Percentiles rank a stretch among this genome's conserved stretches.
Conservation (phyloP, 2,329 filamentous ascomycete species). For the Cladosporium austrohemisphaericum region DNA sequence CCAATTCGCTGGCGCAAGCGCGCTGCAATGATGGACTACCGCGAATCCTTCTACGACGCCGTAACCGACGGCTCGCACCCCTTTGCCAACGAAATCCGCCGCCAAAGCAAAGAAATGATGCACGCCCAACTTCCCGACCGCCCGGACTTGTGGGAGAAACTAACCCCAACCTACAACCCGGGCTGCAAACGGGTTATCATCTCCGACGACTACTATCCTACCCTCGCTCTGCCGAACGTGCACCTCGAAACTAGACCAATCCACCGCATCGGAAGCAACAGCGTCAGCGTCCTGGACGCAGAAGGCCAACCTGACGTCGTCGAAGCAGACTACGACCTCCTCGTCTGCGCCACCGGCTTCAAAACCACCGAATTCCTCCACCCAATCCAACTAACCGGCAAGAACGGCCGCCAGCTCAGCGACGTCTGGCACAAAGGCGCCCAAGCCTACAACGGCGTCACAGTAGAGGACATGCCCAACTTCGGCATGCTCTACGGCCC, state of each 20-base stretch:
- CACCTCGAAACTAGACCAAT: slow-evolving; percentile 51
- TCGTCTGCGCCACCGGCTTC: slow-evolving; percentile 59
- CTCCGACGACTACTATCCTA: slow-evolving; percentile 54
- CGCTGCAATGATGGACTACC: slow-evolving; percentile 52
- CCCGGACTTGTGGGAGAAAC: slow-evolving; percentile 50
- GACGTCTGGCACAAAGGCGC: slow-evolving; percentile 55
- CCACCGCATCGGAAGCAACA: slow-evolving; percentile 42
- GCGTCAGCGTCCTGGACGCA: slow-evolving; percentile 46
- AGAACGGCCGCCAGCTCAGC: slow-evolving; percentile 39
- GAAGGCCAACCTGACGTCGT: slow-evolving; percentile 18
- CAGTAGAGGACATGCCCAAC: slow-evolving; percentile 45
- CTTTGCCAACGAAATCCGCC: slow-evolving; percentile 41
- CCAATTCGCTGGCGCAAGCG: slow-evolving; percentile 50
- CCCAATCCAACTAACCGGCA: slow-evolving; percentile 52
- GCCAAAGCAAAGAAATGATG: slow-evolving; percentile 38
- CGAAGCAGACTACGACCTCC: slow-evolving; percentile 46
- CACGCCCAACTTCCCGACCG: slow-evolving; percentile 46
- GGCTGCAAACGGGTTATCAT: slow-evolving; percentile 56
- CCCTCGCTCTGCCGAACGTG: slow-evolving; percentile 47
- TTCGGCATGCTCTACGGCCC: slow-evolving; percentile 58
- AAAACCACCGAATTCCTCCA: slow-evolving; percentile 57
- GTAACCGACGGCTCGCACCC: slow-evolving; percentile 41
- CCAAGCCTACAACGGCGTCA: slow-evolving; percentile 49
- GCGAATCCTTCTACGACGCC: slow-evolving; percentile 47
- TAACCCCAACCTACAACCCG: slow-evolving; percentile 52